These are phyloP conservation scores for Cymbidium sinense DNA, from an alignment of 106 monocot genomes.

Conservation along the genomic window DNA sequence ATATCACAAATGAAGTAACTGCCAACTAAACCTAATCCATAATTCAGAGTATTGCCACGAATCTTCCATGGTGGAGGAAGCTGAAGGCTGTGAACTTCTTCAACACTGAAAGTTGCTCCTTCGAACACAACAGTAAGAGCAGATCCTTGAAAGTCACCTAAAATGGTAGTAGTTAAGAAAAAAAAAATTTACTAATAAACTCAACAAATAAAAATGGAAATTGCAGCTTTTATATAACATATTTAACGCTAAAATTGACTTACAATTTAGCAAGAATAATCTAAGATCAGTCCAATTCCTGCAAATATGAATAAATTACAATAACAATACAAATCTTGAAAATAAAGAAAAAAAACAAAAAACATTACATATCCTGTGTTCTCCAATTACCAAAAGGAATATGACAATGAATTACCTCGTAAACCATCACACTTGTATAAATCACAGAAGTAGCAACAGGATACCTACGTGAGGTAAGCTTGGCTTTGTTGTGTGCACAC, in stretches of 20 bases:
- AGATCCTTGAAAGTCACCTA: conserved; percentile 91
- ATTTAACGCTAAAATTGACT: neutral
- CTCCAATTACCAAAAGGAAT: neutral
- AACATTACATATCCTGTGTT: neutral
- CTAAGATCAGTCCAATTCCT: neutral
- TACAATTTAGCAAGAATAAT: neutral
- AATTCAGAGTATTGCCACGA: conserved; percentile 59
- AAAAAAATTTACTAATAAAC: neutral
- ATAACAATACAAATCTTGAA: neutral
- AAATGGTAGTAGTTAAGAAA: neutral
- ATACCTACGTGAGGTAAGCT: neutral
- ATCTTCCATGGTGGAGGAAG: conserved; percentile 90
- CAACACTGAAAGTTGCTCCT: conserved; percentile 60
- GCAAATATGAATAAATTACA: neutral
- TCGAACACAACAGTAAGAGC: conserved; percentile 70
- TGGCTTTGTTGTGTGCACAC: neutral
- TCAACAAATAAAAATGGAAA: neutral
- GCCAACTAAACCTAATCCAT: conserved; percentile 87
- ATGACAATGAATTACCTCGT: neutral
- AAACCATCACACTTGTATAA: neutral
- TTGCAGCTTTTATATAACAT: neutral
- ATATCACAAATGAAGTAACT: conserved; percentile 80
- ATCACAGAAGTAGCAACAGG: neutral
- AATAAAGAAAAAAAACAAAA: neutral
- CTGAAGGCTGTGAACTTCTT: conserved; percentile 78